Evolutionary conservation across 2,329 filamentous ascomycete genomes (phyloP).

Genomic region (Neoscytalidium dimidiatum): DNA sequence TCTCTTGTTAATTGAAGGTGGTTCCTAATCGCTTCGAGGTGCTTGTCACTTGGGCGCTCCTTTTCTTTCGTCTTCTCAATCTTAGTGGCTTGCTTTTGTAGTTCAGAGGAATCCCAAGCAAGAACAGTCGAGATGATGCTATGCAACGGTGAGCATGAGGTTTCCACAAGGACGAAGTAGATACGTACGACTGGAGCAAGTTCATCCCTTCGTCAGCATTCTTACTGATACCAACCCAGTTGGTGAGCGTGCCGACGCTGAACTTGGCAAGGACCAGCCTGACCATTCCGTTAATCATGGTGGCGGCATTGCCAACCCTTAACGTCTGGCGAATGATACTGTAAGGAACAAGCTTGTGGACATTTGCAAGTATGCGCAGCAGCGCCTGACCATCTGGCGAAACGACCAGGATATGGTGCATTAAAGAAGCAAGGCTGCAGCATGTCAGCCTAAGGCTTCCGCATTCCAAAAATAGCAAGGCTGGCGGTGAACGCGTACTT

Average conservation of each 20-base stretch:
- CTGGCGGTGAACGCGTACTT: conserved; percentile 55
- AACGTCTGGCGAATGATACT: conserved; percentile 71
- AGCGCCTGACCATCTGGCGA: conserved; percentile 76
- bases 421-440: conserved; percentile 68
- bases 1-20: conserved; percentile 57
- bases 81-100: conserved; percentile 64
- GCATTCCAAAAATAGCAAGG: background rate
- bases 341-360: conserved; percentile 72
- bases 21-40: conserved; percentile 61
- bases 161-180: too few species aligned
- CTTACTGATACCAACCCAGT: conserved; percentile 74
- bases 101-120: conserved; percentile 71
- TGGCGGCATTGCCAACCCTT: conserved; percentile 75
- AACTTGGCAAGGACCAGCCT: conserved; percentile 75
- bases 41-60: conserved; percentile 60
- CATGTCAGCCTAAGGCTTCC: background rate
- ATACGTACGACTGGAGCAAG: conserved; percentile 62
- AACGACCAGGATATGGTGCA: conserved; percentile 72
- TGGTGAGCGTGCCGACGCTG: conserved; percentile 71
- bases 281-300: conserved; percentile 78
- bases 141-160: background rate
- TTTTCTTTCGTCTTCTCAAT: conserved; percentile 60
- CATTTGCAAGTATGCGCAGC: conserved; percentile 68
- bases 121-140: conserved; percentile 75
- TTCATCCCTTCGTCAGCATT: conserved; percentile 79